These are phyloP conservation scores for Bacidia gigantensis DNA, from an alignment of 495 filamentous ascomycete species.

Conservation along the genomic window DNA sequence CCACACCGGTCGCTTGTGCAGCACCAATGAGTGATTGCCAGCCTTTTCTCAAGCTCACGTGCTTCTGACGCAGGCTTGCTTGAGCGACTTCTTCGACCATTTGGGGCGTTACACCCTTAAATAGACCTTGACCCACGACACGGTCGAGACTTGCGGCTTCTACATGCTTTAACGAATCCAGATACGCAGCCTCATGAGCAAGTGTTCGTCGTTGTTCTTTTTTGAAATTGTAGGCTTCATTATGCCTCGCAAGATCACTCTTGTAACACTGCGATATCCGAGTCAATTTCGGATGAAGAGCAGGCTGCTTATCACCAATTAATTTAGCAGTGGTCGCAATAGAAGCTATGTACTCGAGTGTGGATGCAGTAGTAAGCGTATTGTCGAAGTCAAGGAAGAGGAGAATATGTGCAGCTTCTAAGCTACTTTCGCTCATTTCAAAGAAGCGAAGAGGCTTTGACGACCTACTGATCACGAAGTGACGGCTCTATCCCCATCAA, in stretches of 20 bases:
- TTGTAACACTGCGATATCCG: no score
- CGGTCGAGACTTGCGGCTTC: slow-evolving; percentile 17
- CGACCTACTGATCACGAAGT: no score
- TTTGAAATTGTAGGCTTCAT: no score
- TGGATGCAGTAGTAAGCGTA: slow-evolving; percentile 20
- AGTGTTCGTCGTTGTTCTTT: slow-evolving; percentile 13
- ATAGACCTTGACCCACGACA: slow-evolving; percentile 15
- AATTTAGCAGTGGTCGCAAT: neutral
- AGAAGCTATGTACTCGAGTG: slow-evolving; percentile 15
- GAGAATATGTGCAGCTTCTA: no score
- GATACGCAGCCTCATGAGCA: slow-evolving; percentile 9
- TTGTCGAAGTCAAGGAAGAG: slow-evolving; percentile 21
- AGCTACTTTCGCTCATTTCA: no score
- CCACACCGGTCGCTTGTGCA: slow-evolving; percentile 3
- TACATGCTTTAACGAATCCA: slow-evolving; percentile 8
- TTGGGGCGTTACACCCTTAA: slow-evolving; percentile 5
- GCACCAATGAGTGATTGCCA: slow-evolving; percentile 6
- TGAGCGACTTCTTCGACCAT: neutral
- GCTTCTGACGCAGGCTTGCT: slow-evolving; percentile 1
- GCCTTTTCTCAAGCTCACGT: slow-evolving; percentile 10
- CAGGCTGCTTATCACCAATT: neutral
- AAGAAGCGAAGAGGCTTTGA: no score
- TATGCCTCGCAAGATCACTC: no score
- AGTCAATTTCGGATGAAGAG: no score
- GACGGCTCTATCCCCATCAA: no score